These are phyloP conservation scores for Exophiala sideris DNA, from an alignment of 2,329 filamentous ascomycete genomes.

Conservation along the genomic window DNA sequence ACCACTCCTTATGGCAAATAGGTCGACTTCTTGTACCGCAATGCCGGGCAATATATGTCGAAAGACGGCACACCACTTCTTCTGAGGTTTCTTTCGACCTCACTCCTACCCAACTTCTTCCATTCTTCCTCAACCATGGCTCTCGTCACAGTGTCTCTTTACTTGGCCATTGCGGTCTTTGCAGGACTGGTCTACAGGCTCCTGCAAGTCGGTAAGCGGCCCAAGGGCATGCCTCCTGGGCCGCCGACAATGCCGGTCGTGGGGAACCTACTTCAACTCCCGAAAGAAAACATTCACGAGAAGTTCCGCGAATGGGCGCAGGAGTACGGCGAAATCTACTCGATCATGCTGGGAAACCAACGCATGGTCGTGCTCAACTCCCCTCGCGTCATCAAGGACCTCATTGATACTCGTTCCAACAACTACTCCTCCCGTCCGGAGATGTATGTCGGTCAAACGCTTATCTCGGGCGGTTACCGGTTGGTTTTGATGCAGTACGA, in stretches of 20 bases:
- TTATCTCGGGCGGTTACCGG: constrained; percentile 8
- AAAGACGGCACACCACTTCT: too few species aligned
- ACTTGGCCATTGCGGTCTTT: background rate
- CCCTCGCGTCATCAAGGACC: background rate
- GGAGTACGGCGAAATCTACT: constrained; percentile 1
- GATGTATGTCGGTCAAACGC: background rate
- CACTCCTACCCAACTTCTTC: too few species aligned
- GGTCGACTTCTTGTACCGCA: too few species aligned
- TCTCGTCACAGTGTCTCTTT: background rate
- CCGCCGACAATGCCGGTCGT: background rate
- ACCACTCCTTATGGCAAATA: too few species aligned
- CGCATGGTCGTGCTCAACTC: background rate
- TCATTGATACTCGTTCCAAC: background rate
- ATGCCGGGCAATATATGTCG: too few species aligned
- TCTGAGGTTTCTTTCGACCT: too few species aligned
- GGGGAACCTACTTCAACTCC: constrained; percentile 4
- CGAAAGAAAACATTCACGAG: background rate
- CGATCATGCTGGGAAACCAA: background rate
- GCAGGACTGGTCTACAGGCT: background rate
- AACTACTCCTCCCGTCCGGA: background rate
- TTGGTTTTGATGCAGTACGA: constrained; percentile 11
- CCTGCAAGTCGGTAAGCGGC: background rate
- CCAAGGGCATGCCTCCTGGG: background rate
- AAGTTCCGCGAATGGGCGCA: background rate
- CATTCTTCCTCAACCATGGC: background rate